phyloP scores from a whole-genome alignment of 805 yeast species.

The Candida khao-thaluensis region DNA sequence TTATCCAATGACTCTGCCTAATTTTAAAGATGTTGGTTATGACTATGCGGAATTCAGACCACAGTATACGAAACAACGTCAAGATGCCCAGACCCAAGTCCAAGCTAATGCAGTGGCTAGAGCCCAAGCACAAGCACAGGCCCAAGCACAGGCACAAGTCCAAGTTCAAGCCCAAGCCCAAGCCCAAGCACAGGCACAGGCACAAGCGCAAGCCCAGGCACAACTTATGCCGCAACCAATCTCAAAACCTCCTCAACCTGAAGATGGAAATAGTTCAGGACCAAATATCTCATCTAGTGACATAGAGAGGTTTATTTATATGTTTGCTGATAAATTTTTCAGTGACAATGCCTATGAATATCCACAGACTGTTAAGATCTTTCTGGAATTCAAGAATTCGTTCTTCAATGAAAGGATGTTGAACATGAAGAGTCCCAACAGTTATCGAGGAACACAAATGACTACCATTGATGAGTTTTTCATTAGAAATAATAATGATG shows the following conservation, averaged over 20 bases:
- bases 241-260: slow-evolving; percentile 5
- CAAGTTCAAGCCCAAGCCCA: slow-evolving; percentile 16
- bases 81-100: slow-evolving; percentile 15
- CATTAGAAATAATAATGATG: slow-evolving; percentile 14
- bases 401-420: slow-evolving; percentile 42
- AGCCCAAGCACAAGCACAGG: slow-evolving; percentile 17
- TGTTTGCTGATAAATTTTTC: slow-evolving; percentile 44
- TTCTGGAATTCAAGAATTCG: slow-evolving; percentile 43
- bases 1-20: slow-evolving; percentile 16
- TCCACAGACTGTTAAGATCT: slow-evolving; percentile 43
- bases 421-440: slow-evolving; percentile 18
- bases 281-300: slow-evolving; percentile 25
- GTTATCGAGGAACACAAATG: slow-evolving; percentile 1
- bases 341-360: slow-evolving; percentile 40
- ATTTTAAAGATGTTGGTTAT: slow-evolving; percentile 7
- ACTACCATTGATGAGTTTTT: slow-evolving; percentile 26
- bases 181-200: slow-evolving; percentile 12
- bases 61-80: slow-evolving; percentile 26
- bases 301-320: slow-evolving; percentile 39
- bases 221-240: slow-evolving; percentile 8
- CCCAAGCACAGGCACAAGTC: slow-evolving; percentile 14
- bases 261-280: slow-evolving; percentile 6
- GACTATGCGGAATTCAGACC: slow-evolving; percentile 20
- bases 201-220: slow-evolving; percentile 4
- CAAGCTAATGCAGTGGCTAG: slow-evolving; percentile 16